phyloP scores from a whole-genome alignment of 1,139 yeast species.

The Sugiyamaella japonica region DNA sequence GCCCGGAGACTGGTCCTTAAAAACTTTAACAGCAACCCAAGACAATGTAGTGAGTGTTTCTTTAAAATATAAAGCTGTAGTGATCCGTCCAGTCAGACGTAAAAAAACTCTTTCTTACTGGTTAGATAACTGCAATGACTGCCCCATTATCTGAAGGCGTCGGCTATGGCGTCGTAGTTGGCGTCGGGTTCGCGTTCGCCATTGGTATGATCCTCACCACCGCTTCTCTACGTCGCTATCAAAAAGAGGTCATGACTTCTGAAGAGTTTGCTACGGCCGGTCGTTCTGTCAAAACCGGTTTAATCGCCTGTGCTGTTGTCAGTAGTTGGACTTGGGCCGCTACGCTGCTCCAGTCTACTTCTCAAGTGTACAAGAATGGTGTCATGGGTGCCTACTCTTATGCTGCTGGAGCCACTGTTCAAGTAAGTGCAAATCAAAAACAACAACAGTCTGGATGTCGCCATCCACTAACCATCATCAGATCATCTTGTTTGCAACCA shows the following conservation, averaged over 20 bases:
- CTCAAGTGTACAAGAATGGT: constrained; percentile 79
- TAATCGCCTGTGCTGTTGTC: constrained; percentile 84
- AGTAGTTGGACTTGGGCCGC: constrained; percentile 97
- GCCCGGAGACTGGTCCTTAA: neutral
- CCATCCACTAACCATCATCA: neutral
- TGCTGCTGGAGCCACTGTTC: constrained; percentile 77
- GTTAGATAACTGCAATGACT: constrained; percentile 4
- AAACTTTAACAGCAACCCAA: no score
- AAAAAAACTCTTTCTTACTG: neutral
- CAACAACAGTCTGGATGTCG: no score
- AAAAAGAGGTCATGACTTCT: constrained; percentile 54
- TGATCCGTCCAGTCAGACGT: no score
- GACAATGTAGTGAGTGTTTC: no score
- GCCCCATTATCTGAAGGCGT: constrained; percentile 60
- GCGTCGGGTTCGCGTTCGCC: constrained; percentile 70
- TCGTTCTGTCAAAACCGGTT: constrained; percentile 73
- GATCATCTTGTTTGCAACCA: constrained; percentile 65
- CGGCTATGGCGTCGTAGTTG: constrained; percentile 93
- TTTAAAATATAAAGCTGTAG: no score
- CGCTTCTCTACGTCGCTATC: constrained; percentile 50
- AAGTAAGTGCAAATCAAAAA: constrained; percentile 30
- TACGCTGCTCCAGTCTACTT: constrained; percentile 69
- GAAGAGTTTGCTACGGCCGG: constrained; percentile 62
- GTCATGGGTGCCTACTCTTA: constrained; percentile 73
- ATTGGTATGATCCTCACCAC: constrained; percentile 55